phyloP scores from a whole-genome alignment of 495 filamentous ascomycete genomes.

The Cairneyella variabilis region DNA sequence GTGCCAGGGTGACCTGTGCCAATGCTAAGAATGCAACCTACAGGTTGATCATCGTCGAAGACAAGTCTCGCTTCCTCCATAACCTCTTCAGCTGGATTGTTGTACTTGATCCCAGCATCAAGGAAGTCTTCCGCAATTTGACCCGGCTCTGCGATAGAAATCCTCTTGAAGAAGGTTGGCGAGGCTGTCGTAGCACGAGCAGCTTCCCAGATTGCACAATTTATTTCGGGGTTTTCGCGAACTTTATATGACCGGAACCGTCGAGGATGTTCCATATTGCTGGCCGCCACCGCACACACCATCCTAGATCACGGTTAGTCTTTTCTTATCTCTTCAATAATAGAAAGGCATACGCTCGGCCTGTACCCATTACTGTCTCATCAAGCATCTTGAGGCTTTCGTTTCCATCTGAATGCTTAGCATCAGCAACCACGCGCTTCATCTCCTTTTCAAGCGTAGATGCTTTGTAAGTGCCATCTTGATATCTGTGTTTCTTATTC shows the following conservation, averaged over 20 bases:
- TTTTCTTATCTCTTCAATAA: too few relatives aligned
- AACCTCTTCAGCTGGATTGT: constrained; percentile 19
- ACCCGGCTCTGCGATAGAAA: constrained; percentile 9
- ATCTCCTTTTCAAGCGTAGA: constrained; percentile 15
- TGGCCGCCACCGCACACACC: constrained; percentile 20
- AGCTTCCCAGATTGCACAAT: constrained; percentile 20
- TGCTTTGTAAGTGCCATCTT: constrained; percentile 25
- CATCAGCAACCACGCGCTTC: constrained; percentile 9
- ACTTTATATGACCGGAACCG: constrained; percentile 14
- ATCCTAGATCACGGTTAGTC: constrained; percentile 11
- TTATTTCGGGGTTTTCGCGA: background rate
- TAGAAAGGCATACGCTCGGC: background rate
- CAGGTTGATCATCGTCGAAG: constrained; percentile 2
- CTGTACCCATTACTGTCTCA: background rate
- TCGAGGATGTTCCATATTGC: constrained; percentile 7
- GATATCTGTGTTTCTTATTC: background rate
- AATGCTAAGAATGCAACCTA: constrained; percentile 22
- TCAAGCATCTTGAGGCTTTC: background rate
- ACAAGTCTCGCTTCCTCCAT: constrained; percentile 17
- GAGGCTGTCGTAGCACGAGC: constrained; percentile 21
- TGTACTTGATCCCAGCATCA: constrained; percentile 22
- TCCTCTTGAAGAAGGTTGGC: constrained; percentile 19
- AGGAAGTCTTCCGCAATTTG: constrained; percentile 13
- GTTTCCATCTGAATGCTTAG: background rate
- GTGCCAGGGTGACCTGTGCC: constrained; percentile 13